phyloP scores from a whole-genome alignment of 352 stramenopile genomes.

The Sclerospora graminicola region DNA sequence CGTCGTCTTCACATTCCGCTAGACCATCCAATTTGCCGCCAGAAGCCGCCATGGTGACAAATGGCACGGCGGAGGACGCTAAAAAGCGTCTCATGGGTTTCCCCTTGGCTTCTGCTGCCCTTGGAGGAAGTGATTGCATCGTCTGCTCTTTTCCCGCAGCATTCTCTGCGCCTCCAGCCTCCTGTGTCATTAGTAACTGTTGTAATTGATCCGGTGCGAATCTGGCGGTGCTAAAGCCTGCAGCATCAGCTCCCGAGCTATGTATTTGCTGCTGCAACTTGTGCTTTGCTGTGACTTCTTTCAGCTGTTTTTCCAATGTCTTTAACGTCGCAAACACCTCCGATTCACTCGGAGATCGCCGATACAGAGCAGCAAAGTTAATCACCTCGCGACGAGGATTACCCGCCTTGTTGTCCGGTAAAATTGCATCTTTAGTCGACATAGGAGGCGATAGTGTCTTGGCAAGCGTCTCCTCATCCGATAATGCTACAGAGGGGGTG shows the following conservation, averaged over 20 bases:
- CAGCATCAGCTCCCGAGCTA: constrained; percentile 5
- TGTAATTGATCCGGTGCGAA: constrained; percentile 58
- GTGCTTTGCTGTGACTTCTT: constrained; percentile 28
- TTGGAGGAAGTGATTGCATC: constrained; percentile 19
- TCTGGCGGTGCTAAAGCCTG: constrained; percentile 9
- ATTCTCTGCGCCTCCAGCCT: constrained; percentile 26
- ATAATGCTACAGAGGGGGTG: neutral
- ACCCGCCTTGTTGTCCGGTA: constrained; percentile 3
- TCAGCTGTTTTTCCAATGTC: constrained; percentile 49
- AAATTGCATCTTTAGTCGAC: constrained; percentile 16
- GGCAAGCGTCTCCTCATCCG: neutral
- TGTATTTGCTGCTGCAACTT: constrained; percentile 16
- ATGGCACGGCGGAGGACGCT: constrained; percentile 46
- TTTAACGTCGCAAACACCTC: constrained; percentile 41
- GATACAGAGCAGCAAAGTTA: constrained; percentile 57
- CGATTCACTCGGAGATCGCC: constrained; percentile 39
- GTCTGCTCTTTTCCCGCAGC: constrained; percentile 33
- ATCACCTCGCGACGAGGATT: constrained; percentile 2
- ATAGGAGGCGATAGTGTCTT: constrained; percentile 5
- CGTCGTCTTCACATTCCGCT: constrained; percentile 9
- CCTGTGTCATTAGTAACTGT: constrained; percentile 45
- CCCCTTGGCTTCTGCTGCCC: constrained; percentile 33
- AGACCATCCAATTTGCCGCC: constrained; percentile 4
- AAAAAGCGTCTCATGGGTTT: constrained; percentile 69
- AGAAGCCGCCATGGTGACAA: constrained; percentile 29